Percentiles rank a stretch among this genome's conserved stretches.
Evolutionary conservation across 2,329 filamentous ascomycete genomes (phyloP).

Genomic region (Thielaviopsis ethacetica): DNA sequence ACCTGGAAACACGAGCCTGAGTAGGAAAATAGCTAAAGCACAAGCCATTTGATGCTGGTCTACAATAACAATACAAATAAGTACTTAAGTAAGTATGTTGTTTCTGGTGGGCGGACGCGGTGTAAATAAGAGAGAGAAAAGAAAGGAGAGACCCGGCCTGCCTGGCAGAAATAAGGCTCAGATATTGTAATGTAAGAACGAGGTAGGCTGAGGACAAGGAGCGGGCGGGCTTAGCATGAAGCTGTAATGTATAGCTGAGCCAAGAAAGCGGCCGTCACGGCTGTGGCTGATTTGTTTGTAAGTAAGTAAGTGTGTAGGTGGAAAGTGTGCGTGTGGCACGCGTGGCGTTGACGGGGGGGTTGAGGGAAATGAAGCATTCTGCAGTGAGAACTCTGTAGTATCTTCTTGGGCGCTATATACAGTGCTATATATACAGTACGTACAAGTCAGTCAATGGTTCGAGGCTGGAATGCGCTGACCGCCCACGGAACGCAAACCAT

Average conservation of each 20-base stretch:
- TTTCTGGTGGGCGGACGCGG: no score
- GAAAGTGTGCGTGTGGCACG: neutral
- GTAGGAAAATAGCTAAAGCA: neutral
- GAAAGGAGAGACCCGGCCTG: neutral
- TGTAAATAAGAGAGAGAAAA: neutral
- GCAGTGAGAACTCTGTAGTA: no score
- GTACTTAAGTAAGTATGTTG: neutral
- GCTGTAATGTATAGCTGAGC: neutral
- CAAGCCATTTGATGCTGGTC: neutral
- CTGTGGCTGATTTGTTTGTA: neutral
- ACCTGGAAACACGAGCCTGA: neutral
- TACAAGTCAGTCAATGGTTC: no score
- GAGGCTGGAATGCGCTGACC: no score
- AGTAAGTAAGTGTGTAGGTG: neutral
- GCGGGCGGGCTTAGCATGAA: neutral
- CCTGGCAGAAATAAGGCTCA: no score
- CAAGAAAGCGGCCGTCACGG: neutral
- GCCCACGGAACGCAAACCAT: neutral
- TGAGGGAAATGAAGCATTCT: neutral
- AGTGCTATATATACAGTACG: no score
- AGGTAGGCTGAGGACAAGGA: neutral
- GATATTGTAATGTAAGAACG: no score
- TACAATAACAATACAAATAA: neutral
- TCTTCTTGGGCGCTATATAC: no score
- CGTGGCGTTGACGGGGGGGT: neutral